These are phyloP conservation scores for Luffa acutangula DNA, from an alignment of 306 rosid genomes.

Conservation along the genomic window DNA sequence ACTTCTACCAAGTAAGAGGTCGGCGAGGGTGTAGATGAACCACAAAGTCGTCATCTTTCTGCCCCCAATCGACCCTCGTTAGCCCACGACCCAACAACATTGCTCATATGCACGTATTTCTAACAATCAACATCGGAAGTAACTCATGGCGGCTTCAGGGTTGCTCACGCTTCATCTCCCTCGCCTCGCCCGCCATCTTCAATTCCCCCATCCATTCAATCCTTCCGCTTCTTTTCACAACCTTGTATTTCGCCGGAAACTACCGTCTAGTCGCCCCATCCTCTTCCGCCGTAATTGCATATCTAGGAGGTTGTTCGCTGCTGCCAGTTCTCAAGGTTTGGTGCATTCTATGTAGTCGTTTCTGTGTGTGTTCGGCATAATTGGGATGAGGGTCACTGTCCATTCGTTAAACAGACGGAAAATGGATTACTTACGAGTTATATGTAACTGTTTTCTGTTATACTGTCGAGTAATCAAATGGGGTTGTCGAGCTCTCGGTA, in stretches of 20 bases:
- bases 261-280: slow-evolving; percentile 19
- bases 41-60: slow-evolving; percentile 1
- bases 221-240: slow-evolving; percentile 13
- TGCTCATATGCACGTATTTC: not conserved
- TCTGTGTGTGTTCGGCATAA: not conserved
- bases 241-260: slow-evolving; percentile 30
- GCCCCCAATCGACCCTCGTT: not conserved
- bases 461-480: not conserved
- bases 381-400: not conserved
- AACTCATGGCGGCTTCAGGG: slow-evolving; percentile 36
- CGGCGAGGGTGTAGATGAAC: not conserved
- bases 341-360: not conserved
- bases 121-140: not conserved
- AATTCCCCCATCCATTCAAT: slow-evolving; percentile 18
- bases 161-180: slow-evolving; percentile 40
- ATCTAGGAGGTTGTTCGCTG: slow-evolving; percentile 36
- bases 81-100: not conserved
- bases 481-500: not conserved
- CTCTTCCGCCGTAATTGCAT: slow-evolving; percentile 7
- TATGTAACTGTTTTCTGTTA: not conserved
- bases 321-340: slow-evolving; percentile 31
- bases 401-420: not conserved
- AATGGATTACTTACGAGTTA: not conserved
- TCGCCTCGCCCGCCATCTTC: slow-evolving; percentile 38
- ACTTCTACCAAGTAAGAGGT: too few relatives aligned